A percentile compares a stretch with the other conserved stretches of the same genome.
phyloP scores from a whole-genome alignment of 331 rosid genomes.

The Quercus phellos region DNA sequence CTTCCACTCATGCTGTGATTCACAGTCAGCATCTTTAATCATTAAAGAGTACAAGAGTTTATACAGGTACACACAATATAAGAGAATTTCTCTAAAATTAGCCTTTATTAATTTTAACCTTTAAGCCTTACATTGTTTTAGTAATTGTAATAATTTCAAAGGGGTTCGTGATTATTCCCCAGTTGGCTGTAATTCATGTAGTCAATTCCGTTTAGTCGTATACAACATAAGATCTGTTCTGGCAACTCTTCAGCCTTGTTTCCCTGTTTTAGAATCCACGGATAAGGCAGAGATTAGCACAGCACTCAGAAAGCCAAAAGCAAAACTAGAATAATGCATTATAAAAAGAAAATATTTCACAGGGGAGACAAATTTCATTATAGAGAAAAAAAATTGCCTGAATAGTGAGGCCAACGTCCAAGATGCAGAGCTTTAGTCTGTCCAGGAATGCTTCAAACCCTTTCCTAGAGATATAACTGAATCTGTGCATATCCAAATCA shows the following conservation, averaged over 20 bases:
- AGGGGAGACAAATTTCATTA: neutral
- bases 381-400: conserved; percentile 54
- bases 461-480: conserved; percentile 89
- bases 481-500: conserved; percentile 96
- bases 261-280: conserved; percentile 54
- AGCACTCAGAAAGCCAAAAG: neutral
- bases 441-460: conserved; percentile 91
- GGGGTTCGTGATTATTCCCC: conserved; percentile 51
- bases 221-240: conserved; percentile 84
- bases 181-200: conserved; percentile 76
- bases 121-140: conserved; percentile 17
- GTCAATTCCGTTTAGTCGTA: conserved; percentile 82
- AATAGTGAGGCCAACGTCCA: conserved; percentile 91
- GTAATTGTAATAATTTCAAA: conserved; percentile 25
- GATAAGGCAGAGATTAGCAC: neutral
- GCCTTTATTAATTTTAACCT: conserved; percentile 13
- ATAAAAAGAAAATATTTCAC: neutral
- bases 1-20: neutral
- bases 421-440: conserved; percentile 68
- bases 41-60: conserved; percentile 17
- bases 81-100: conserved; percentile 13
- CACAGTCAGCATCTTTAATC: conserved; percentile 13
- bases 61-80: conserved; percentile 7
- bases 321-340: neutral
- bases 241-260: conserved; percentile 94